phyloP scores from a whole-genome alignment of 2,329 filamentous ascomycete genomes.

The Nemania serpens region DNA sequence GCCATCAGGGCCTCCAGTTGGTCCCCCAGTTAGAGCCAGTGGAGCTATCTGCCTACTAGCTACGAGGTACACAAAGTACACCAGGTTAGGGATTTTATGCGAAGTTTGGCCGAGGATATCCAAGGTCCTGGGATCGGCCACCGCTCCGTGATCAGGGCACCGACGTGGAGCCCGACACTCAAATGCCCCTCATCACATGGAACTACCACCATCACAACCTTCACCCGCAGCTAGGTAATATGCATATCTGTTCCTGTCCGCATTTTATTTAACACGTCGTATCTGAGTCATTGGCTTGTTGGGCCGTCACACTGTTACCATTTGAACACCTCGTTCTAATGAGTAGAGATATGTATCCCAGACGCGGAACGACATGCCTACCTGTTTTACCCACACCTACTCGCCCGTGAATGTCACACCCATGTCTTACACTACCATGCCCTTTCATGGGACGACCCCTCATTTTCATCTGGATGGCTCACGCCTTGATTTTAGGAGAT shows the following conservation, averaged over 20 bases:
- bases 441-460: slow-evolving; percentile 25
- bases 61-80: no score
- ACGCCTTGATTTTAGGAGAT: background rate
- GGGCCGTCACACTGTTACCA: slow-evolving; percentile 15
- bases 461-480: slow-evolving; percentile 17
- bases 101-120: slow-evolving; percentile 19
- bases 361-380: slow-evolving; percentile 14
- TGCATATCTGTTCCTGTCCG: slow-evolving; percentile 21
- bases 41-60: no score
- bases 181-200: slow-evolving; percentile 25
- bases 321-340: slow-evolving; percentile 4
- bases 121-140: slow-evolving; percentile 23
- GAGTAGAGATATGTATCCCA: slow-evolving; percentile 3
- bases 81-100: slow-evolving; percentile 1
- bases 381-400: slow-evolving; percentile 11
- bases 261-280: slow-evolving; percentile 14
- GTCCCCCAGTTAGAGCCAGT: slow-evolving; percentile 5
- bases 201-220: slow-evolving; percentile 15
- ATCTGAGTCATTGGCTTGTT: slow-evolving; percentile 23
- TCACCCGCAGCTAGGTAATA: slow-evolving; percentile 21
- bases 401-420: slow-evolving; percentile 19
- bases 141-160: slow-evolving; percentile 19
- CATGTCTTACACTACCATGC: slow-evolving; percentile 23
- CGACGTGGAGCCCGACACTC: slow-evolving; percentile 25
- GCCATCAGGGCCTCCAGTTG: slow-evolving; percentile 6